Evolutionary conservation across 2,329 filamentous ascomycete species (phyloP).

Genomic region (Colletotrichum horii): DNA sequence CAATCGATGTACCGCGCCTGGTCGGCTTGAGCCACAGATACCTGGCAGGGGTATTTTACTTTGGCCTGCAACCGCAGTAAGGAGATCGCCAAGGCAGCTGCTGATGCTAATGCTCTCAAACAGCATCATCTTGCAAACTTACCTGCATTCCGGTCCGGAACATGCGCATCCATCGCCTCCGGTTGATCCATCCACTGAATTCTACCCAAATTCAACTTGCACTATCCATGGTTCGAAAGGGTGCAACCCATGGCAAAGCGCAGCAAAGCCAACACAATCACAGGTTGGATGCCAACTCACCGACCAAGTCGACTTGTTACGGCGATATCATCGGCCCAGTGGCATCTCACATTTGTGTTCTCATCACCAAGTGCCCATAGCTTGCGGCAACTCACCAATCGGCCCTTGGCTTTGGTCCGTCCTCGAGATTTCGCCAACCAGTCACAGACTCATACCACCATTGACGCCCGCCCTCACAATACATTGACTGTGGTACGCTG

Average conservation of each 20-base stretch:
- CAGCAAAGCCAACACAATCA: not conserved
- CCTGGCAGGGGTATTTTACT: no score
- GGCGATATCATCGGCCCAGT: not conserved
- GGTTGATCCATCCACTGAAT: not conserved
- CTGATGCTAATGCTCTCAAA: not conserved
- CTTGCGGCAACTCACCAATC: not conserved
- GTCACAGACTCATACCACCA: not conserved
- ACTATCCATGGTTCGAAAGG: not conserved
- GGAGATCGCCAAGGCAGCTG: not conserved
- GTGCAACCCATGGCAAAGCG: not conserved
- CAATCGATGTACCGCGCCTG: no score
- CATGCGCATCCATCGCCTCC: not conserved
- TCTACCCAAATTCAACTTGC: not conserved
- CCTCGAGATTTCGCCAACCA: not conserved
- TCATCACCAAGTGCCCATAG: not conserved
- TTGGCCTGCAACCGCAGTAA: no score
- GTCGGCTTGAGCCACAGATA: no score
- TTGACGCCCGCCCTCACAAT: not conserved
- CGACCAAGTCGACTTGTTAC: not conserved
- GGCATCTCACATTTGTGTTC: not conserved
- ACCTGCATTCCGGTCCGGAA: slow-evolving; percentile 3
- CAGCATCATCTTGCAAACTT: slow-evolving; percentile 5
- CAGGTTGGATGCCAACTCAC: not conserved
- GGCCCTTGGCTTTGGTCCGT: not conserved
- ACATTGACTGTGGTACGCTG: not conserved